A percentile compares a stretch with the other conserved stretches of the same genome.
Conservation (phyloP, 192 early-diverging fungal genomes). For the Chytriomyces sp. region DNA sequence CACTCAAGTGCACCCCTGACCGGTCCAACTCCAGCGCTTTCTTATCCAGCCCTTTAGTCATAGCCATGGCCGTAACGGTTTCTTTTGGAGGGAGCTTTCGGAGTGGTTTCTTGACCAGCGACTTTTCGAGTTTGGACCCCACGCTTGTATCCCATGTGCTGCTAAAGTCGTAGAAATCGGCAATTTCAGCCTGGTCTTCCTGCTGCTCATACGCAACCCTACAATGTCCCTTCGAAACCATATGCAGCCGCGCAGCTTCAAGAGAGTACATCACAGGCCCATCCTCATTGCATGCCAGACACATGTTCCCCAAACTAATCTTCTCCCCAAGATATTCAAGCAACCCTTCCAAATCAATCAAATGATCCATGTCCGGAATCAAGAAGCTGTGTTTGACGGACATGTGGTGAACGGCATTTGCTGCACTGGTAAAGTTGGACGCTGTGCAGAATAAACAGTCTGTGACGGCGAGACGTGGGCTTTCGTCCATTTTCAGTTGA, state of each 20-base stretch:
- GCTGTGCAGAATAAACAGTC: slow-evolving; percentile 86
- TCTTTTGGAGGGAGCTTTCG: slow-evolving; percentile 51
- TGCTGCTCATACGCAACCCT: slow-evolving; percentile 82
- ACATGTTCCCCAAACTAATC: slow-evolving; percentile 87
- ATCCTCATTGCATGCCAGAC: slow-evolving; percentile 85
- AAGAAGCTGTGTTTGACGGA: slow-evolving; percentile 83
- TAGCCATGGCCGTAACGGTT: no score
- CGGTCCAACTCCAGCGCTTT: background rate
- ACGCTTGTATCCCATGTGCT: no score
- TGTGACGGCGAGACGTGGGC: slow-evolving; percentile 59
- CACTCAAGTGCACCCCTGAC: background rate
- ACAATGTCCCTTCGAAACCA: slow-evolving; percentile 83
- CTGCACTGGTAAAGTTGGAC: slow-evolving; percentile 23
- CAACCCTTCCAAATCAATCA: slow-evolving; percentile 81
- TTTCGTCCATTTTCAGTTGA: slow-evolving; percentile 75
- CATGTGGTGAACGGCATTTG: slow-evolving; percentile 85
- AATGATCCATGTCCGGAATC: slow-evolving; percentile 88
- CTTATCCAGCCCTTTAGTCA: background rate
- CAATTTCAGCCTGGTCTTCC: slow-evolving; percentile 82
- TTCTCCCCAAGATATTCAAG: slow-evolving; percentile 88
- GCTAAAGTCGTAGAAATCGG: slow-evolving; percentile 83
- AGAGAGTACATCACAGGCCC: slow-evolving; percentile 71
- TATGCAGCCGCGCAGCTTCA: slow-evolving; percentile 86
- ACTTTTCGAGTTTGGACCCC: no score
- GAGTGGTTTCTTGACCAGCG: no score